These are phyloP conservation scores for Conringia planisiliqua DNA, from an alignment of 345 rosid species.

Conservation along the genomic window DNA sequence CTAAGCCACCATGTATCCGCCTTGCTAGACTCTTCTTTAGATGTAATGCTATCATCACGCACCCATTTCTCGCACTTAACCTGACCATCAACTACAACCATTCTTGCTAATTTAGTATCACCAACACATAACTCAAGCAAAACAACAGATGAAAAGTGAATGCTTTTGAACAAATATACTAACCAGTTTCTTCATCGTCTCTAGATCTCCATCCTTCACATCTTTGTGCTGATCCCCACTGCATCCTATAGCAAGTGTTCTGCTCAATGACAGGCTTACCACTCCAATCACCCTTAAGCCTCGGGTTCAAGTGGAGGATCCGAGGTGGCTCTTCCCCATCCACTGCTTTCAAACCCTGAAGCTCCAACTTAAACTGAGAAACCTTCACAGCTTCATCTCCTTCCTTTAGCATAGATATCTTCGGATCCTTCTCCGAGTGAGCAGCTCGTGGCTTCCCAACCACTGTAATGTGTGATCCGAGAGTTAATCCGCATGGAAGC, in stretches of 20 bases:
- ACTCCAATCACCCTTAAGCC: constrained; percentile 92
- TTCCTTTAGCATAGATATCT: constrained; percentile 48
- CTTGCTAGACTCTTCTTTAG: constrained; percentile 52
- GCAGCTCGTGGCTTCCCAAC: constrained; percentile 68
- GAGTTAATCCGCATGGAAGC: constrained; percentile 76
- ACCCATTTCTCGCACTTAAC: constrained; percentile 91
- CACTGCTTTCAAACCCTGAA: constrained; percentile 75
- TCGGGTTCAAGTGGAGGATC: constrained; percentile 82
- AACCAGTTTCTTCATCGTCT: constrained; percentile 81
- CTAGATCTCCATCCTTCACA: constrained; percentile 80
- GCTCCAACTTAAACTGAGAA: constrained; percentile 78
- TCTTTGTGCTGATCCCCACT: constrained; percentile 73
- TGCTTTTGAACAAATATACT: constrained; percentile 15
- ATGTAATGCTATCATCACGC: constrained; percentile 57
- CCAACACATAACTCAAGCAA: background rate
- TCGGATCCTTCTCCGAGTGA: constrained; percentile 55
- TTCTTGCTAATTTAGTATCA: background rate
- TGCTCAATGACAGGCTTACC: constrained; percentile 82
- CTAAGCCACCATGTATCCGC: constrained; percentile 77
- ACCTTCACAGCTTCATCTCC: constrained; percentile 55
- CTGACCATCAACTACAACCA: constrained; percentile 67
- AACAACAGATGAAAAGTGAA: background rate
- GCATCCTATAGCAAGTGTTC: constrained; percentile 90
- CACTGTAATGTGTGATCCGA: constrained; percentile 76
- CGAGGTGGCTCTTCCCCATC: constrained; percentile 90